Evolutionary conservation across 164 flowering plant species (phyloP), one percentile per base, ranked within the genome.

Genomic region (Vitis cinerea): DNA sequence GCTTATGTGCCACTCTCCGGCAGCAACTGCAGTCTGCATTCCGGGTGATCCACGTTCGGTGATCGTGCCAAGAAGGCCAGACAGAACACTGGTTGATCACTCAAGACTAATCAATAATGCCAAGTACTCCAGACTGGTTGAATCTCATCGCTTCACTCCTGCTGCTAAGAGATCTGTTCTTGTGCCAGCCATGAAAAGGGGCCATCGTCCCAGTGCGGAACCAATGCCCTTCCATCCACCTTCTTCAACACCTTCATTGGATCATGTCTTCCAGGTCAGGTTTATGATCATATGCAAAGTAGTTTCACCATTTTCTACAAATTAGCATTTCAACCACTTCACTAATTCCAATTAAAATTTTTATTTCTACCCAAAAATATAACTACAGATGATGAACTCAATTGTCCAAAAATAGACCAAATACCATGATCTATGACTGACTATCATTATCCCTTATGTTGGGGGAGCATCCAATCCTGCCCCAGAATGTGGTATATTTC

Each of bases 1-100:
- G 3, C 86, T 90, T 78, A 83, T 85, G 84, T 90, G 95, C 87
- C 87, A 75, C 29, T 84, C 95, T 50, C 79, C 72, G n/a, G 81
- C 77, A 8, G 80, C 88, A 8, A 85, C 87, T 13, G 86, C 91
- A 3, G 83, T 83, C 9, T 90, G 95, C 78, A 82, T 77, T 80
- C 71, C 68, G 1, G 67, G 69, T 1, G 88, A 87, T 70, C 70
- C 76, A 1, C 73, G 85, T 31, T 82, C 92, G 2, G 88, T 84
- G 17, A 70, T 85, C 9, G 77, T 81, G 67, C 89, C 91, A 16
- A 82, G 82, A 50, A 79, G 80, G 68, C 68, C 70, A 0, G 73
- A 74, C 13, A 69, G 72, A 29, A 59, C 57, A 50, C 55, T 51
- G 70, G 70, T 73, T 50, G 84, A 78, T 50, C 71, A 71, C 13